Conservation (phyloP, 495 filamentous ascomycete species). For the Penicillium silybi region DNA sequence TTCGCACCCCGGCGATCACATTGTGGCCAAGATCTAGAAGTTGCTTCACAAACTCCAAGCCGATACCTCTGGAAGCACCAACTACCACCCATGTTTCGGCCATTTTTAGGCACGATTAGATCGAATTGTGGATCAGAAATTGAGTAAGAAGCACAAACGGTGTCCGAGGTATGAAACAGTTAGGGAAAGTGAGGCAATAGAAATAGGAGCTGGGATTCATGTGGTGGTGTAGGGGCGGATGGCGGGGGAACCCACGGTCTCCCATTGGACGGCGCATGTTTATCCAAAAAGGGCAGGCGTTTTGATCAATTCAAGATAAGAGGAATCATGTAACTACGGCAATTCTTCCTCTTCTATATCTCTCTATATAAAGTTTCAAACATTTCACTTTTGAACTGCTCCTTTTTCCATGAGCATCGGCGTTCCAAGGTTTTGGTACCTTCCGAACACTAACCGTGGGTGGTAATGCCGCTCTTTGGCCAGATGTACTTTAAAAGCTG, state of each 20-base stretch:
- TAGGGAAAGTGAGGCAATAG: not conserved
- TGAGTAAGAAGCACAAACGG: not conserved
- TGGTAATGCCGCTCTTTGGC: too few species aligned
- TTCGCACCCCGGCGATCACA: slow-evolving; percentile 51
- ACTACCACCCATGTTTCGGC: slow-evolving; percentile 49
- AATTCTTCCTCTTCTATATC: too few species aligned
- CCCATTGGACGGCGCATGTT: not conserved
- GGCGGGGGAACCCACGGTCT: not conserved
- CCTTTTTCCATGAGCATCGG: too few species aligned
- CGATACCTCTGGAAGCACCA: slow-evolving; percentile 55
- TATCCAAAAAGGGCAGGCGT: not conserved
- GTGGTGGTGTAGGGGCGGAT: not conserved
- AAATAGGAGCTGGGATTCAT: not conserved
- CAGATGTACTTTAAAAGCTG: too few species aligned
- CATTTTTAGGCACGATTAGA: not conserved
- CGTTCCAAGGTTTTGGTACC: too few species aligned
- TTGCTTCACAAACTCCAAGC: slow-evolving; percentile 52
- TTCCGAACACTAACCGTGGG: too few species aligned
- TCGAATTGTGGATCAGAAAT: not conserved
- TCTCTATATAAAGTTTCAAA: too few species aligned
- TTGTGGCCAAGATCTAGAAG: slow-evolving; percentile 41
- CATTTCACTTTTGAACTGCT: too few species aligned
- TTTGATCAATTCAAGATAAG: not conserved
- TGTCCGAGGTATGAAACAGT: not conserved
- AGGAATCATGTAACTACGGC: not conserved